These are phyloP conservation scores for Phytophthora ohioensis DNA, from an alignment of 352 stramenopile genomes.

Conservation along the genomic window DNA sequence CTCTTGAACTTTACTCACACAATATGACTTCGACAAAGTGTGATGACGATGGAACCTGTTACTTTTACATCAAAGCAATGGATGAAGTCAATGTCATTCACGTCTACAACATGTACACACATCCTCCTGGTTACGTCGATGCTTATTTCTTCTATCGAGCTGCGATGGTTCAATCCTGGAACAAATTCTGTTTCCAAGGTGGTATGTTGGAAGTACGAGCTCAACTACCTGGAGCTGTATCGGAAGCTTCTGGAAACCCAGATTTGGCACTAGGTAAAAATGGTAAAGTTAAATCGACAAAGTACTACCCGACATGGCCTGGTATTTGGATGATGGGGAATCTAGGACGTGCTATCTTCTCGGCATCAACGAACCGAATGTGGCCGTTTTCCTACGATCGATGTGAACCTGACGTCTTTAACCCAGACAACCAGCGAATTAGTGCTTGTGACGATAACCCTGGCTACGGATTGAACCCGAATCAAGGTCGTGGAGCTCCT, in stretches of 20 bases:
- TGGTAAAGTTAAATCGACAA: constrained; percentile 21
- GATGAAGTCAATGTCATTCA: constrained; percentile 43
- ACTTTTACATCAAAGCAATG: constrained; percentile 55
- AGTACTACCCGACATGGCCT: constrained; percentile 85
- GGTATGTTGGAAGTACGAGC: constrained; percentile 91
- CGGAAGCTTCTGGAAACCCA: constrained; percentile 46
- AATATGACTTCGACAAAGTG: constrained; percentile 68
- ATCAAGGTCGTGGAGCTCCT: constrained; percentile 85
- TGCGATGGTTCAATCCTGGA: constrained; percentile 93
- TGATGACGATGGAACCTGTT: constrained; percentile 51
- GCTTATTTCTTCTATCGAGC: constrained; percentile 55
- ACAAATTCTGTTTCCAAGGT: constrained; percentile 95
- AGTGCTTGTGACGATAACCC: constrained; percentile 91
- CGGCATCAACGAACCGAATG: constrained; percentile 88
- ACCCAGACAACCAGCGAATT: constrained; percentile 48
- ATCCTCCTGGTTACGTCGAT: constrained; percentile 42
- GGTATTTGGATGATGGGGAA: constrained; percentile 95
- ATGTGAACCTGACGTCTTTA: constrained; percentile 69
- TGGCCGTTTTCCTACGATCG: constrained; percentile 94
- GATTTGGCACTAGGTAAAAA: constrained; percentile 45
- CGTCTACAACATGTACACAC: constrained; percentile 72
- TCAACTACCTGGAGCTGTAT: constrained; percentile 85
- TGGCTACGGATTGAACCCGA: constrained; percentile 90
- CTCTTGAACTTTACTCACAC: constrained; percentile 93
- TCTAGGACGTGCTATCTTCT: constrained; percentile 92